phyloP scores from a whole-genome alignment of 768 basidiomycete species.

The Polyporus arcularius region DNA sequence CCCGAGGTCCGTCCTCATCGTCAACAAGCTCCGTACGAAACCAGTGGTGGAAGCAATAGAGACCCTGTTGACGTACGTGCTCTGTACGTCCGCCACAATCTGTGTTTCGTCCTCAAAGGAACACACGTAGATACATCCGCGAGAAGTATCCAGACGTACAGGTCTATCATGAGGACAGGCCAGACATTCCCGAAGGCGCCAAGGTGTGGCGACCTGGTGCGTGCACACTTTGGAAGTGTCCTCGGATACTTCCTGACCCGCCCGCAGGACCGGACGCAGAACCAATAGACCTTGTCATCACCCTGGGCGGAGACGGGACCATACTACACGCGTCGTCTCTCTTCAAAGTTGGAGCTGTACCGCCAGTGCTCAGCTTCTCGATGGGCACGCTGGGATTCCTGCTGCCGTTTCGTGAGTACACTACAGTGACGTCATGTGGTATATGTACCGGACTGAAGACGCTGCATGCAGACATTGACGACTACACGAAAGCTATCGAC shows the following conservation, averaged over 20 bases:
- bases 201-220: constrained; percentile 61
- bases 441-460: background rate
- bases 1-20: constrained; percentile 69
- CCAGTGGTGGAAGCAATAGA: constrained; percentile 78
- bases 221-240: constrained; percentile 7
- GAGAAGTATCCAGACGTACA: constrained; percentile 32
- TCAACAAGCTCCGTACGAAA: constrained; percentile 79
- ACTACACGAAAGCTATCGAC: constrained; percentile 77
- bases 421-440: background rate
- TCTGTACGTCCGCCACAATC: background rate
- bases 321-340: constrained; percentile 92
- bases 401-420: constrained; percentile 83
- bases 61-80: constrained; percentile 64
- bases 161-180: constrained; percentile 38
- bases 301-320: constrained; percentile 93
- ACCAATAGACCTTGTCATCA: constrained; percentile 84
- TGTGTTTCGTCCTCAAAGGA: background rate
- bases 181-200: constrained; percentile 52
- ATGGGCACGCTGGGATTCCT: constrained; percentile 95
- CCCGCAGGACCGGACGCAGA: constrained; percentile 48
- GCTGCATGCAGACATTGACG: constrained; percentile 78
- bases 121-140: constrained; percentile 28
- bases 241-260: background rate
- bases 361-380: constrained; percentile 87
- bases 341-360: constrained; percentile 88